Evolutionary conservation across 257 asterid genomes (phyloP), one percentile per base, ranked within the genome.

Genomic region (Thymus quinquecostatus): DNA sequence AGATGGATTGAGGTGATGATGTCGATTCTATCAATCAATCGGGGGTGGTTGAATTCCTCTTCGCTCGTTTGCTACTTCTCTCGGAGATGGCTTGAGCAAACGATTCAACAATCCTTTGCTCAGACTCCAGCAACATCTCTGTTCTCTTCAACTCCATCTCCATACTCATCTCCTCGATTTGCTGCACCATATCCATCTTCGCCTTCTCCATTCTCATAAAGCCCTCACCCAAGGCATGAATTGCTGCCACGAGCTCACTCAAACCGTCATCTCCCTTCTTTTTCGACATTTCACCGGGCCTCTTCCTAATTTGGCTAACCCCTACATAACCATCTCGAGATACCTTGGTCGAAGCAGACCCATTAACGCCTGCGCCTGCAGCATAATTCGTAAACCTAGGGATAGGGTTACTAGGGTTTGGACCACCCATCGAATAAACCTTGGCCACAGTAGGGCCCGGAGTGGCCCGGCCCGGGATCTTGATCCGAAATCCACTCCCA

Each of bases 121-220:
- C 97, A 0, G 95, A 88, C 60, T 92, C 97, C 1, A 95, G 87
- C 45, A 95, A 86, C 97, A 92, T 92, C 81, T 92, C 96, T 0
- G 99, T 89, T 77, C 93, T 88, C 87, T 92, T 95, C 92, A 92
- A 82, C 82, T 95, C 99, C 98, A 89, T 88, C 75, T 95, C 97
- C 99, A 92, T 89, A 68, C 96, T 71, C 96, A 84, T 88, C 79
- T 86, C 84, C 83, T 94, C 99, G 43, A 89, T 78, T 72, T 89
- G 91, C 73, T 89, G 79, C 29, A 87, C 90, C 85, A 88, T 86
- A 38, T 95, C 99, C 98, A 95, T 95, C 79, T 95, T 95, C 81
- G 81, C 89, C 77, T 86, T 92, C 97, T 95, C 99, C 77, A 85
- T 83, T 74, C 90, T 83, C 87, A 89, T 85, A 77, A 92, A 88